phyloP scores from a whole-genome alignment of 2,329 filamentous ascomycete genomes.

The Chaetomium sp. region DNA sequence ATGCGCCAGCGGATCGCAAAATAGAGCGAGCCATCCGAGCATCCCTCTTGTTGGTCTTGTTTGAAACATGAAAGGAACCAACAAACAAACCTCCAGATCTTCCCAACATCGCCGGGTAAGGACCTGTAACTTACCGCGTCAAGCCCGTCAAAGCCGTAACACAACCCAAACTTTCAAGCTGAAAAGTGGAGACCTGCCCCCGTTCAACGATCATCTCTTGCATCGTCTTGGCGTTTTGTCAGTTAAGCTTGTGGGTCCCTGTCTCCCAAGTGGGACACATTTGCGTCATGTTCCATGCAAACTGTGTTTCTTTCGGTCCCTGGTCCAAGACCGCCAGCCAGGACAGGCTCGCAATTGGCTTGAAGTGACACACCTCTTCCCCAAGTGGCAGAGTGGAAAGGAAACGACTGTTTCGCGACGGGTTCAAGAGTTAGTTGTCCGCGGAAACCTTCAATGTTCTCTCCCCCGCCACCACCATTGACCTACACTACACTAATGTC shows the following conservation, averaged over 20 bases:
- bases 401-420: no score
- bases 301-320: background rate
- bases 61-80: conserved; percentile 5
- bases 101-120: background rate
- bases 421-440: no score
- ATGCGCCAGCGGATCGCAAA: no score
- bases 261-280: background rate
- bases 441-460: no score
- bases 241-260: background rate
- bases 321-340: no score
- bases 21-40: no score
- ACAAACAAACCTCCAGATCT: background rate
- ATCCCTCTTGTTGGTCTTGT: background rate
- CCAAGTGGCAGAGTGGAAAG: no score
- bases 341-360: no score
- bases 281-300: conserved; percentile 4
- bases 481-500: no score
- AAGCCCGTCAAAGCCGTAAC: conserved; percentile 1
- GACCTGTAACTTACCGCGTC: background rate
- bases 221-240: background rate
- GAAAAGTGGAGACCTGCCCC: background rate
- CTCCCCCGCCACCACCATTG: no score
- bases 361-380: no score
- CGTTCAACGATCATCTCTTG: background rate
- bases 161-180: background rate